phyloP scores from a whole-genome alignment of 164 flowering plant species.

The Akebia trifoliata region DNA sequence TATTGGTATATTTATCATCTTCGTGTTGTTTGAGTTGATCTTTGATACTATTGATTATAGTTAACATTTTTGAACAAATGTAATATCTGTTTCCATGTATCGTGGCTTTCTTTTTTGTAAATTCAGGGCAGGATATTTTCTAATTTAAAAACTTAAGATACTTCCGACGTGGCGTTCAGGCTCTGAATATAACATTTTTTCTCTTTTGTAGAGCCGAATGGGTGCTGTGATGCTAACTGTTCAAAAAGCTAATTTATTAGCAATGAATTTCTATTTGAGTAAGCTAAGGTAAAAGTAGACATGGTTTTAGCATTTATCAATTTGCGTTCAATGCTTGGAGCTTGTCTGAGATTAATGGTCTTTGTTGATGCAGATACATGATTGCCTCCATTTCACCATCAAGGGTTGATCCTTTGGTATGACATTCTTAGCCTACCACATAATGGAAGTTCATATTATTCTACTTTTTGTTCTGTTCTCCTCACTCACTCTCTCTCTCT shows the following conservation, averaged over 20 bases:
- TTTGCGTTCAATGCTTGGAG: not conserved
- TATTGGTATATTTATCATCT: too few relatives aligned
- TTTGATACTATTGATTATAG: too few relatives aligned
- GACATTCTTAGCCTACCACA: not conserved
- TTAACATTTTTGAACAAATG: too few relatives aligned
- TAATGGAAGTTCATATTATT: not conserved
- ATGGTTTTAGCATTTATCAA: not conserved
- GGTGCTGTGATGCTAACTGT: conserved; percentile 90
- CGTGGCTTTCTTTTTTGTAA: too few relatives aligned
- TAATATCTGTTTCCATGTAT: too few relatives aligned
- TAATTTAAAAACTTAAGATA: too few relatives aligned
- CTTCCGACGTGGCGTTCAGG: not conserved
- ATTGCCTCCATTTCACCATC: conserved; percentile 78
- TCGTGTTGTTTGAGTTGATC: too few relatives aligned
- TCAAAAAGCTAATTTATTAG: conserved; percentile 58
- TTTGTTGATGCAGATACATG: conserved; percentile 42
- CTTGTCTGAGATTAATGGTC: not conserved
- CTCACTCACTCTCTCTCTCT: too few relatives aligned
- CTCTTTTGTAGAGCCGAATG: conserved; percentile 55
- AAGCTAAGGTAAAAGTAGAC: conserved; percentile 55
- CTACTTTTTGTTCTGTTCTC: not conserved
- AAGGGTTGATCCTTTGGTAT: conserved; percentile 62
- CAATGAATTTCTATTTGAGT: conserved; percentile 65
- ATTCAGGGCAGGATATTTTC: too few relatives aligned
- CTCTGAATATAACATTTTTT: not conserved